Evolutionary conservation across 2,329 filamentous ascomycete species (phyloP), one percentile per base, ranked within the genome.

Genomic region (Aspergillus hortae): DNA sequence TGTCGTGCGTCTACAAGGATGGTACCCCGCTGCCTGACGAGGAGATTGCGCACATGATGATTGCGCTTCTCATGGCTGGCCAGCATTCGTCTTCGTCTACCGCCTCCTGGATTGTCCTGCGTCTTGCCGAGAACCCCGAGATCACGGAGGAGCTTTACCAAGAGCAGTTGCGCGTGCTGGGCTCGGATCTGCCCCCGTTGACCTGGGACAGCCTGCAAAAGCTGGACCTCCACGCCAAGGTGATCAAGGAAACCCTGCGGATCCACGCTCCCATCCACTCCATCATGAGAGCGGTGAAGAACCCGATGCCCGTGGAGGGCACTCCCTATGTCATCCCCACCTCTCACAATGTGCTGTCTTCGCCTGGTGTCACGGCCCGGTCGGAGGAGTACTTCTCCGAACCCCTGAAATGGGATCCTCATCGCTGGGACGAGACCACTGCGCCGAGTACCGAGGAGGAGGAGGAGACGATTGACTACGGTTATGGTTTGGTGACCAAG

Each of bases 191-290:
- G 44, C 89, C 88, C 15, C 79, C 84, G 12, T 80, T 96, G 44
- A 83, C 80, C 44, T 92, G 88, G 67, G 92, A 95, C 59, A 82
- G 87, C 59, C 81, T 96, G 14, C 79, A 86, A 61, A 87, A 87
- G 71, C 81, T 96, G 32, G 84, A 90, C 45, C 83, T 96, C 17
- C 89, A 95, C 77, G 80, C 86, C 62, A 87, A 90, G 63, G 86
- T 95, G 58, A 82, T 96, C 74, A 94, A 92, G 77, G 92, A 96
- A 75, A 95, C 92, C 2, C 86, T 96, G 36, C 88, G 92, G 57
- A 79, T 96, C 14, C 89, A 96, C 71, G 88, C 91, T 1, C 92
- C 92, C 1, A 96, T 97, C 65, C 92, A 96, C 80, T 94, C 89
- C 46, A 95, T 97, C 66, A 84, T 97, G 80, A 90, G 92, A 63